phyloP scores from a whole-genome alignment of 2,329 filamentous ascomycete genomes.

The Apiospora marii region DNA sequence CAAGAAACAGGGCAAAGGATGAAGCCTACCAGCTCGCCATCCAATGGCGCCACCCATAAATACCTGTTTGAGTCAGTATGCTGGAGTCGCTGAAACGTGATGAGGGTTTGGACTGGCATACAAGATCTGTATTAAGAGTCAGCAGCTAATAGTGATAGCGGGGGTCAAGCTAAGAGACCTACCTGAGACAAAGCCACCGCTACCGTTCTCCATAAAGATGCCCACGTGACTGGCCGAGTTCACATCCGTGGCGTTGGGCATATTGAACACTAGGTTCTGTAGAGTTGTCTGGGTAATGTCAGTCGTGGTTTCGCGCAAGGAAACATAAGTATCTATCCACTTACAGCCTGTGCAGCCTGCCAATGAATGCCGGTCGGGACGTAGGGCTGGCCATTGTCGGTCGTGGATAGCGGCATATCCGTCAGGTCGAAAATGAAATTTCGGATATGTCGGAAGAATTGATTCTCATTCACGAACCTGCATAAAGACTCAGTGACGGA shows the following conservation, averaged over 20 bases:
- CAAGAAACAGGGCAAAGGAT: background rate
- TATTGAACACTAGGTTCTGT: conserved; percentile 68
- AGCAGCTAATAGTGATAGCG: background rate
- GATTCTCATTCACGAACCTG: conserved; percentile 60
- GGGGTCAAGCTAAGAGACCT: too few species aligned
- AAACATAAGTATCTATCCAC: background rate
- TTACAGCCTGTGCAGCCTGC: conserved; percentile 63
- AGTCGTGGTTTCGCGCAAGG: background rate
- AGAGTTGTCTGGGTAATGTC: conserved; percentile 48
- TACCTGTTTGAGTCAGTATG: conserved; percentile 48
- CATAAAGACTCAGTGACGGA: background rate
- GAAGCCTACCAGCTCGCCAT: conserved; percentile 33
- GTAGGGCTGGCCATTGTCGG: conserved; percentile 52
- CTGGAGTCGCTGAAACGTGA: background rate
- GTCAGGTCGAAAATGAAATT: conserved; percentile 61
- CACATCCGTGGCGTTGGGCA: conserved; percentile 44
- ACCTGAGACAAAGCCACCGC: conserved; percentile 65
- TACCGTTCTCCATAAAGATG: conserved; percentile 67
- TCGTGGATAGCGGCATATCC: conserved; percentile 64
- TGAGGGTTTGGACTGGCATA: background rate
- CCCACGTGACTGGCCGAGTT: conserved; percentile 56
- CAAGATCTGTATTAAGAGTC: background rate
- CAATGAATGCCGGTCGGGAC: conserved; percentile 63
- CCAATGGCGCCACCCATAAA: conserved; percentile 69
- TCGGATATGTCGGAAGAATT: conserved; percentile 62